Evolutionary conservation across 140 eudicot genomes (phyloP), one percentile per base, ranked within the genome.

Genomic region (Stevia rebaudiana): DNA sequence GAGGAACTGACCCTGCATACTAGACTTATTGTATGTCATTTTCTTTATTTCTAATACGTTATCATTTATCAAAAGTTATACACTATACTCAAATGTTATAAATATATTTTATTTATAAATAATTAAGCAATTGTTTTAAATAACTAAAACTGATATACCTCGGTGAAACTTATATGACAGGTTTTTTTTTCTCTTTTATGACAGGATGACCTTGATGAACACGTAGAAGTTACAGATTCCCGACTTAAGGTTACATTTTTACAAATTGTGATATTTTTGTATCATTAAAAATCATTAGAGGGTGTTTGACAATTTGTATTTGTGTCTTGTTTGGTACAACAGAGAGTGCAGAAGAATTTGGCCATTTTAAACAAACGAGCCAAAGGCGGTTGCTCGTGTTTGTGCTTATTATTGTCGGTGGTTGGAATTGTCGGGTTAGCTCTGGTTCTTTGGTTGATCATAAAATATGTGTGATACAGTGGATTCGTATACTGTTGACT

Each of bases 1-100:
- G 99, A 92, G 75, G 99, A 92, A 74, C 99, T 92, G 67, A 74
- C 69, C 79, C 78, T 92, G 44, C 99, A 92, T 72, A 83, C 95
- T 12, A 81, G 97, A 76, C 87, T 92, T 62, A 92, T 92, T 50
- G 99, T 90, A 82, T 41, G 88, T 53, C 48, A 63, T 62, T 63
- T 49, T 46, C 25, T 6, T 36, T 36, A 36, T 10, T 10, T 10
- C 8, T 36, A 2, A 36, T 36, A 36, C 41, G 7, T 36, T 36
- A 23, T 33, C 65, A 18, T 55, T 36, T 73, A 35, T 1, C 41
- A 36, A 0, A 36, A 6, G 7, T 3, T n/a, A n/a, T n/a, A n/a
- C n/a, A n/a, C n/a, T n/a, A n/a, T n/a, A n/a, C n/a, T n/a, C n/a
- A n/a, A n/a, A n/a, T n/a, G n/a, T n/a, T n/a, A n/a, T n/a, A n/a